Evolutionary conservation across 2,329 filamentous ascomycete genomes (phyloP).

Genomic region (Pyricularia sp.): DNA sequence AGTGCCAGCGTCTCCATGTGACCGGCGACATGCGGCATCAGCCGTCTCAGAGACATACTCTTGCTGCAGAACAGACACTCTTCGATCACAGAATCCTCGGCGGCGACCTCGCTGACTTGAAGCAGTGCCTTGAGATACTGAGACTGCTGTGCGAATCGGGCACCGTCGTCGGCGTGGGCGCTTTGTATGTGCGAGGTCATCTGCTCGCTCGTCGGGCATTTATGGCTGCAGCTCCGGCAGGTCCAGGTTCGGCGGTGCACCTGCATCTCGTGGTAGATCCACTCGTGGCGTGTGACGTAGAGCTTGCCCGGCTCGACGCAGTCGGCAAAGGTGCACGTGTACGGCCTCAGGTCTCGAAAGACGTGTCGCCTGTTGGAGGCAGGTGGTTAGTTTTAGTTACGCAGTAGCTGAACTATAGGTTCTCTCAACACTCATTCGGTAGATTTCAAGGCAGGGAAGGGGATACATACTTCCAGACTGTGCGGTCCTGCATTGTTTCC

Average conservation of each 20-base stretch:
- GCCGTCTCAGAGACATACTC: background rate
- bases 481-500: slow-evolving; percentile 2
- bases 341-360: slow-evolving; percentile 17
- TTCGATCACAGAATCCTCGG: background rate
- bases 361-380: slow-evolving; percentile 11
- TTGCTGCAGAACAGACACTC: background rate
- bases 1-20: slow-evolving; percentile 1
- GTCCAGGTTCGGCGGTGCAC: slow-evolving; percentile 13
- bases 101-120: background rate
- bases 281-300: slow-evolving; percentile 13
- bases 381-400: background rate
- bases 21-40: background rate
- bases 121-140: background rate
- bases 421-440: too few species aligned
- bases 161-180: background rate
- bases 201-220: background rate
- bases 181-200: background rate
- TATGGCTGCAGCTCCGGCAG: background rate
- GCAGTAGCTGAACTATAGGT: too few species aligned
- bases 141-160: background rate
- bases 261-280: slow-evolving; percentile 15
- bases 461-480: slow-evolving; percentile 6
- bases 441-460: too few species aligned
- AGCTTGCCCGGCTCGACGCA: slow-evolving; percentile 12
- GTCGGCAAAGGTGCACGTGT: slow-evolving; percentile 16